Conservation (phyloP, 2,329 filamentous ascomycete species). For the Penicillium hordei region DNA sequence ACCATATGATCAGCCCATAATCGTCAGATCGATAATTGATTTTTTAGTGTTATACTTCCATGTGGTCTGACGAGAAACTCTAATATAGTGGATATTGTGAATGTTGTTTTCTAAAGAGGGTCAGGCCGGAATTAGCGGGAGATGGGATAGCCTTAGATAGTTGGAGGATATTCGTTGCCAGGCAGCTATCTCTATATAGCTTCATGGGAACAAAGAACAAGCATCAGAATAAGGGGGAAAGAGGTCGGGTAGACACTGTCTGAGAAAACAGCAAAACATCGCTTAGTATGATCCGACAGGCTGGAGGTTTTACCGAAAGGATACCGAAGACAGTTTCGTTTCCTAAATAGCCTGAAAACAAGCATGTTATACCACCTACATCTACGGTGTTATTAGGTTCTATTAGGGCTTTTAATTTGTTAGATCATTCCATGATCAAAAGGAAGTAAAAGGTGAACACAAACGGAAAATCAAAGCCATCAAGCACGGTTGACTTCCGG, state of each 20-base stretch:
- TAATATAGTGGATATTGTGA: no score
- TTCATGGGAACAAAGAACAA: background rate
- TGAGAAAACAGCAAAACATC: background rate
- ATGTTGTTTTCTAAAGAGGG: no score
- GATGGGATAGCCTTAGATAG: no score
- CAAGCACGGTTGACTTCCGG: background rate
- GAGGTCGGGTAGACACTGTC: background rate
- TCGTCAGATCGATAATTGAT: no score
- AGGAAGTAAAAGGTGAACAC: background rate
- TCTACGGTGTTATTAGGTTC: background rate
- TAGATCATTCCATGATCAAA: background rate
- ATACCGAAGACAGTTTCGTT: background rate
- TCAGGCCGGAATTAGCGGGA: no score
- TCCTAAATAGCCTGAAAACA: background rate
- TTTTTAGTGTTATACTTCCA: no score
- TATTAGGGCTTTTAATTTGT: no score
- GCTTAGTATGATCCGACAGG: no score
- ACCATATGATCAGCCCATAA: no score
- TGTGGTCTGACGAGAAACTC: no score
- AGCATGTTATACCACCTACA: background rate
- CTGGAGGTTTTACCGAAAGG: background rate
- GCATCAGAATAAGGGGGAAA: background rate
- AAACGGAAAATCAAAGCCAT: background rate
- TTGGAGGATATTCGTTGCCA: background rate
- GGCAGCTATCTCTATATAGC: background rate